Conservation (phyloP, 441 rosid species). For the Brassica hybrid region DNA sequence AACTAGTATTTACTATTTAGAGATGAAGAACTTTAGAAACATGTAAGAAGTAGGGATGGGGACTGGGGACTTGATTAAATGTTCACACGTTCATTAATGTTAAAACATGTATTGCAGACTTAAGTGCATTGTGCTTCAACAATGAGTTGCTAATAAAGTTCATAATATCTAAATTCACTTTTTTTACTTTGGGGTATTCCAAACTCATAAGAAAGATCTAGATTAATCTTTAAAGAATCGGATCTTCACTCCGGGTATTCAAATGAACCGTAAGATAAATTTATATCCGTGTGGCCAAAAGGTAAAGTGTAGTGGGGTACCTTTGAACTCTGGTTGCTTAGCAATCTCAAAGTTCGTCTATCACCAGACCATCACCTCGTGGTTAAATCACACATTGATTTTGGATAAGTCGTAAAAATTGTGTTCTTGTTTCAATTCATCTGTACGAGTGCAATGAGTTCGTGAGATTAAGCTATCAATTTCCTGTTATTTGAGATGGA, state of each 20-base stretch:
- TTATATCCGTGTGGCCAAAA: too few relatives aligned
- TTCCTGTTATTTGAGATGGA: neutral
- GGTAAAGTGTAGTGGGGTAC: too few relatives aligned
- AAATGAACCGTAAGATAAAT: too few relatives aligned
- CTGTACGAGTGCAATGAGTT: neutral
- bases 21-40: conserved; percentile 5
- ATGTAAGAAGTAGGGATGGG: neutral
- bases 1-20: neutral
- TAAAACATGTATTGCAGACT: neutral
- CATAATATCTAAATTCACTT: neutral
- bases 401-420: neutral
- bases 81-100: neutral
- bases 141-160: neutral
- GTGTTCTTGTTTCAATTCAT: neutral
- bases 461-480: neutral
- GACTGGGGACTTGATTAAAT: neutral
- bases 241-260: too few relatives aligned
- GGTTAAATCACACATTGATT: neutral
- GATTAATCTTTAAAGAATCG: too few relatives aligned
- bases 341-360: too few relatives aligned
- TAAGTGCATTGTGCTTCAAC: neutral
- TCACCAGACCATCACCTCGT: too few relatives aligned
- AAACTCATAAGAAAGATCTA: too few relatives aligned
- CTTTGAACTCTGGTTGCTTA: too few relatives aligned
- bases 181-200: too few relatives aligned